Evolutionary conservation across 1,284 basidiomycete species (phyloP).

Genomic region (Sanghuangporus sanghuang): DNA sequence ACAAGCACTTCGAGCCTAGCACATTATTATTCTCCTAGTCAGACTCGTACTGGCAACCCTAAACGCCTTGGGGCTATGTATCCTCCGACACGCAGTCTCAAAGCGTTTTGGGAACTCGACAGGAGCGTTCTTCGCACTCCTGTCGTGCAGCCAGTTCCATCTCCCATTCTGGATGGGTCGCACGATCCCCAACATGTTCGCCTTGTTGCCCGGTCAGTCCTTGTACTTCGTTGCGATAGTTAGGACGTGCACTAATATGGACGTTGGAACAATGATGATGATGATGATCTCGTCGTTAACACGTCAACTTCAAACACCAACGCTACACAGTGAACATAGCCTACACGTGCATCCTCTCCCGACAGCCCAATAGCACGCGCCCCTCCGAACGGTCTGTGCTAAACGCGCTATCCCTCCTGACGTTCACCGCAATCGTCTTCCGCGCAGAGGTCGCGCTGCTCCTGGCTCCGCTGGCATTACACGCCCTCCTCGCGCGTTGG

Average conservation of each 20-base stretch:
- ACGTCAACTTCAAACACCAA: background rate
- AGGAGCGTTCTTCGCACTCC: conserved; percentile 55
- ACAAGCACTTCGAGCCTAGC: background rate
- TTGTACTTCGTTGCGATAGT: background rate
- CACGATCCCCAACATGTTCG: conserved; percentile 93
- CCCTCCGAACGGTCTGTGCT: conserved; percentile 34
- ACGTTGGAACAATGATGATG: background rate
- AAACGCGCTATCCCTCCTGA: conserved; percentile 47
- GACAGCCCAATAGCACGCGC: conserved; percentile 35
- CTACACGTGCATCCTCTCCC: conserved; percentile 47
- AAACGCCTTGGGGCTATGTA: conserved; percentile 62
- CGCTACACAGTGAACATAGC: conserved; percentile 56
- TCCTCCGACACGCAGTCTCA: conserved; percentile 59
- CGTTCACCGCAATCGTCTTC: conserved; percentile 68
- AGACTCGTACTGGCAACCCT: conserved; percentile 69
- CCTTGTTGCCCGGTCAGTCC: conserved; percentile 65
- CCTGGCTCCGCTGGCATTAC: conserved; percentile 56
- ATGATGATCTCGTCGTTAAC: background rate
- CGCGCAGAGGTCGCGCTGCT: conserved; percentile 78
- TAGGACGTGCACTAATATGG: background rate
- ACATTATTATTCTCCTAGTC: conserved; percentile 37
- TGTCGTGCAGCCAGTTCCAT: conserved; percentile 86
- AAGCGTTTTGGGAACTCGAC: conserved; percentile 58
- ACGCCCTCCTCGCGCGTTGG: conserved; percentile 44
- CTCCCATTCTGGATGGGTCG: conserved; percentile 89